Base-by-base conservation (phyloP, 2,329 filamentous ascomycete species). In the Diaporthe eres region DNA sequence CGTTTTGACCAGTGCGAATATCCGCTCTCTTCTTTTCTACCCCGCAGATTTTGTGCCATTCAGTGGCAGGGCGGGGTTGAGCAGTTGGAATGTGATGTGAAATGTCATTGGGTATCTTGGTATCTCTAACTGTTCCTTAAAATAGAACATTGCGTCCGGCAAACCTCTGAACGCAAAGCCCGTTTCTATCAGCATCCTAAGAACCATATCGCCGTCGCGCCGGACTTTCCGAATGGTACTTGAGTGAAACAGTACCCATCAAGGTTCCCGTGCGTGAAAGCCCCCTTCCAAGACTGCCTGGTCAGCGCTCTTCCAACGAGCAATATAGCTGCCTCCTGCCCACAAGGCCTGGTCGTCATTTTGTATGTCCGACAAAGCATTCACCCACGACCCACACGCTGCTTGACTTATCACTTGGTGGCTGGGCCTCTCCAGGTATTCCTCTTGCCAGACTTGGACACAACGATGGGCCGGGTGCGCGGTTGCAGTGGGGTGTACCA, bases 401-500 rank as follows among this genome's bases (percentile, higher is more conserved):
- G 10, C 13, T 61, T 25, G 51, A 28, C 1, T 17, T 67, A 51
- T 12, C 9, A 17, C 19, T 39, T 8, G 28, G n/a, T 53, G 13
- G 65, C 65, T 10, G 65, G 31, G 13, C 31, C 65, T 60, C 9
- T 72, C 70, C 55, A 72, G 2, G 25, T 28, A 12, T 12, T 63
- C 44, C 53, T 74, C 71, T 71, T 76, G 31, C 74, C 65, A 17
- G 71, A 58, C 34, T 75, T 75, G 4, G 74, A 75, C 44, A 53
- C 13, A 17, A 75, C 74, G 7, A 75, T 67, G 3, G 71, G 55
- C 12, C 71, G 44, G 4, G 57, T 74, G 53, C 71, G 74, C 28
- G 74, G 74, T 31, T 71, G 53, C 28, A 76, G 37, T 0, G 74
- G 74, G 1, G 74, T 31, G 25, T 76, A 76, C 74, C 74, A 76